Evolutionary conservation across 495 filamentous ascomycete species (phyloP), one percentile per base, ranked within the genome.

Genomic region (Tirmania nivea): DNA sequence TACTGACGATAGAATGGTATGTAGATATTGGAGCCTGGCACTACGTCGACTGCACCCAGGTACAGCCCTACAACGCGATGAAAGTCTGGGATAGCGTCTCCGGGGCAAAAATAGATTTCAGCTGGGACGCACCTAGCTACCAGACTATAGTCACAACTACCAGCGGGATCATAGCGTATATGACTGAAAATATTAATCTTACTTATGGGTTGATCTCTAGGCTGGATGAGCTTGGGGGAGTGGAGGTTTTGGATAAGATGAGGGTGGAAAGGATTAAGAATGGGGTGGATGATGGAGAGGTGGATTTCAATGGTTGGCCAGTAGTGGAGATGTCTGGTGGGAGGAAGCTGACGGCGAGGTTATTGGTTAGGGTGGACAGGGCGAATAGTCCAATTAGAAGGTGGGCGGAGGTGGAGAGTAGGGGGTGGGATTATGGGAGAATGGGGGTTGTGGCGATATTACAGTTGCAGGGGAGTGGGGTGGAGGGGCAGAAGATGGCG

Each of bases 111-210:
- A 93, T 99, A 65, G 79, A 83, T 53, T 99, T 99, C 66, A 83
- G 90, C 68, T 81, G 78, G 75, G 69, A 73, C 21, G 67, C 70
- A 16, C 73, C 74, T 21, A 68, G 72, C 16, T 66, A 68, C 2
- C 65, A 65, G 14, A 5, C 3, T 31, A 31, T 7, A 7, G 25
- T 7, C 7, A 31, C 25, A 31, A 8, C 1, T 14, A 19, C 17
- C 9, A 19, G 39, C 3, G 60, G 66, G 20, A 82, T 79, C 1
- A 87, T 99, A 52, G 90, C 92, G 10, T 89, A 85, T 62, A 99
- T 99, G 90, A 84, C 77, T 25, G 90, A 99, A 71, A 99, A 99
- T 63, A 62, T 79, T 36, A 96, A 96, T 62, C 74, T 94, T 14
- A 84, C 84, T 11, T 76, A 77, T 11, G 86, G 76, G 1, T 72